These are phyloP conservation scores for Chaetomium fimeti DNA, from an alignment of 495 filamentous ascomycete species.

Conservation along the genomic window DNA sequence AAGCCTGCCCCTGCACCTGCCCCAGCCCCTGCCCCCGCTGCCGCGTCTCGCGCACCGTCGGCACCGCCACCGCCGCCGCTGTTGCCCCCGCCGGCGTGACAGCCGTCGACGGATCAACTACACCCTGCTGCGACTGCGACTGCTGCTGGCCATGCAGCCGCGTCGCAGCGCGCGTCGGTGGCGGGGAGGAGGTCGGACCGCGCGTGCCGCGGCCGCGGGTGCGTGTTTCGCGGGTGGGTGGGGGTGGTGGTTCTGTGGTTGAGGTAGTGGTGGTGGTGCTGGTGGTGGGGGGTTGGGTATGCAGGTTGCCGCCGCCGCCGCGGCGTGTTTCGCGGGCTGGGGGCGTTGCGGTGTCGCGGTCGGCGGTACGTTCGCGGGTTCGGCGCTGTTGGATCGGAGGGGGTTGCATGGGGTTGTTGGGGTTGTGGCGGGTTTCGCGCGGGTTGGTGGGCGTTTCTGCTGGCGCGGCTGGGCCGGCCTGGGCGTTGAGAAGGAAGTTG, in stretches of 20 bases:
- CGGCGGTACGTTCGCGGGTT: slow-evolving; percentile 7
- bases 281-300: background rate
- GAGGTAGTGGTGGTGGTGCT: background rate
- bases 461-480: background rate
- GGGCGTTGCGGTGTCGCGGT: background rate
- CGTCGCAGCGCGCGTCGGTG: background rate
- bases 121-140: background rate
- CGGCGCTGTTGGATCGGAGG: slow-evolving; percentile 7
- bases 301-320: background rate
- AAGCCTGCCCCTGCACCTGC: background rate
- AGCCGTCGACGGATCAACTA: no score
- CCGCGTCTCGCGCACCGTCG: slow-evolving; percentile 7
- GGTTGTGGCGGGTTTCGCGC: background rate
- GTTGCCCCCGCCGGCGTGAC: background rate
- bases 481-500: background rate
- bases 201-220: background rate
- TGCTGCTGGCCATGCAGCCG: no score
- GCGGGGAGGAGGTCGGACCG: background rate
- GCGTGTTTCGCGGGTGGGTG: background rate
- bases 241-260: background rate
- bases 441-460: slow-evolving; percentile 15
- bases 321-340: slow-evolving; percentile 1
- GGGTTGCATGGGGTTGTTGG: background rate
- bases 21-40: background rate
- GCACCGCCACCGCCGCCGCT: background rate